These are phyloP conservation scores for Cryptococcus sp. DNA, from an alignment of 1,284 basidiomycete genomes.

Conservation along the genomic window DNA sequence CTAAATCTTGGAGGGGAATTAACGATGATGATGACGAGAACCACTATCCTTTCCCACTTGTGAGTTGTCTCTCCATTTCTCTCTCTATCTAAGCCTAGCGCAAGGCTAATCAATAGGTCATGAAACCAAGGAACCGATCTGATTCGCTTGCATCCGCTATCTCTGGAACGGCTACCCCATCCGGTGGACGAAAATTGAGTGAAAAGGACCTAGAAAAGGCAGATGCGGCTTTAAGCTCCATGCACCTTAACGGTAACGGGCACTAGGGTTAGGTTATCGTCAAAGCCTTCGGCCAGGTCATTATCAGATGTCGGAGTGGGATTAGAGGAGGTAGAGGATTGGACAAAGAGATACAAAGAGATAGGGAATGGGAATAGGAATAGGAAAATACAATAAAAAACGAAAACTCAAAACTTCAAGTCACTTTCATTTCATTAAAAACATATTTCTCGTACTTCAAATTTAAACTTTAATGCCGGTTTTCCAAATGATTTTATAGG, in stretches of 20 bases:
- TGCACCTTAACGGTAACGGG: constrained; percentile 27
- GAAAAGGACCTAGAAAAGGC: constrained; percentile 78
- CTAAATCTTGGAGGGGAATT: constrained; percentile 51
- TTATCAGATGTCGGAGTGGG: no score
- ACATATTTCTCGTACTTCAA: no score
- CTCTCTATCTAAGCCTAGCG: not conserved
- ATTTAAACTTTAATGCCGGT: no score
- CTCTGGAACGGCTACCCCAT: constrained; percentile 83
- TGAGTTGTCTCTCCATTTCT: constrained; percentile 2
- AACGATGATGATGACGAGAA: constrained; percentile 78
- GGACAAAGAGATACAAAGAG: no score
- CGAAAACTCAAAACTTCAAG: no score
- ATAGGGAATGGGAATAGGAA: not conserved
- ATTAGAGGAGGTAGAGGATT: no score
- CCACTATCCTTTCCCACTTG: constrained; percentile 84
- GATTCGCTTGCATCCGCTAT: constrained; percentile 63
- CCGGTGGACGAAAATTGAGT: constrained; percentile 70
- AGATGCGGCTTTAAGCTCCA: constrained; percentile 65
- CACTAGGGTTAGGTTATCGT: constrained; percentile 7
- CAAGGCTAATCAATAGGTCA: constrained; percentile 47
- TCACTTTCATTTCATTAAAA: not conserved
- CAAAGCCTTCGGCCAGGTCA: no score
- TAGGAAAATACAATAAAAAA: no score
- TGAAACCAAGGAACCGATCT: constrained; percentile 79
- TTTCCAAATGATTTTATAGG: no score